phyloP scores from a whole-genome alignment of 257 asterid species.

The Solanum virginianum region DNA sequence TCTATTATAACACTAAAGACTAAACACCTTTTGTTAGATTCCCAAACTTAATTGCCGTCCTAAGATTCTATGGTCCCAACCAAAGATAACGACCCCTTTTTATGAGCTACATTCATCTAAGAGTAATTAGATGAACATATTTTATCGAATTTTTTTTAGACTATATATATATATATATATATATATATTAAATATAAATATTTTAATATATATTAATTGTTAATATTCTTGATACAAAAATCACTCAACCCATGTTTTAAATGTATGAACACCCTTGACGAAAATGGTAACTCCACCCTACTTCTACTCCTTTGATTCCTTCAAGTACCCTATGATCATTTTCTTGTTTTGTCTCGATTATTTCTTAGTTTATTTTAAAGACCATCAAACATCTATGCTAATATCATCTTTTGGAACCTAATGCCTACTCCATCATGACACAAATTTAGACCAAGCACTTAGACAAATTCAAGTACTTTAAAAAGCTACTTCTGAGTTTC shows the following conservation, averaged over 20 bases:
- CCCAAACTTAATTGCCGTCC: conserved; percentile 67
- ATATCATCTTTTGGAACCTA: conserved; percentile 27
- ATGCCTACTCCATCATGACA: conserved; percentile 47
- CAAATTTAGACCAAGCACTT: not conserved
- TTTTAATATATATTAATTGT: too few relatives aligned
- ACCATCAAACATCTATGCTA: not conserved
- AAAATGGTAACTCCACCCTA: too few relatives aligned
- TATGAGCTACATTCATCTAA: too few relatives aligned
- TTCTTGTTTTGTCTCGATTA: not conserved
- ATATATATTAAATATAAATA: too few relatives aligned
- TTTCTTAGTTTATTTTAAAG: not conserved
- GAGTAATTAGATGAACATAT: too few relatives aligned
- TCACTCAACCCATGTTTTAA: not conserved
- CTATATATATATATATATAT: too few relatives aligned
- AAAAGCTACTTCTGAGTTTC: not conserved
- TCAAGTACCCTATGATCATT: not conserved
- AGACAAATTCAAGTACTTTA: not conserved
- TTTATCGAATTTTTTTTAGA: too few relatives aligned
- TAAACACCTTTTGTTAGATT: conserved; percentile 36
- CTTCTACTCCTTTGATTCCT: not conserved
- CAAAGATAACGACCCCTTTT: conserved; percentile 30
- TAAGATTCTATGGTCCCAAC: conserved; percentile 59
- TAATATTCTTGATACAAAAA: too few relatives aligned
- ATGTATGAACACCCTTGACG: too few relatives aligned
- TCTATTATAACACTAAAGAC: conserved; percentile 21